Conservation (phyloP, 2,329 filamentous ascomycete genomes). For the Arthrobotrys musiformis region DNA sequence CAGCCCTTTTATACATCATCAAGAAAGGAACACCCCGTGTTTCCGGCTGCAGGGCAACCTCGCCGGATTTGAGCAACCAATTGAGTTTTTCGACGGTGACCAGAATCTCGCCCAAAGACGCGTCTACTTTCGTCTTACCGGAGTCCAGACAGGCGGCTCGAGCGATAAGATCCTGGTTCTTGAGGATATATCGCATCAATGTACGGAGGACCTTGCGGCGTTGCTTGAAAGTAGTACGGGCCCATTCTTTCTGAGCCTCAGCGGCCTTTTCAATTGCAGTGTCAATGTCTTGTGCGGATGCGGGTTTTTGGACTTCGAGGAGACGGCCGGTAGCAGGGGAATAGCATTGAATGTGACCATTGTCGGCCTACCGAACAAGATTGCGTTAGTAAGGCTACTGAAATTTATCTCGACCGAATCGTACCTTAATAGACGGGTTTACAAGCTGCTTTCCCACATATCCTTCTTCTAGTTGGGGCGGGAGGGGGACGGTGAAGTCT, state of each 20-base stretch:
- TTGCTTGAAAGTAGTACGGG: conserved; percentile 78
- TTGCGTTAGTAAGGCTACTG: neutral
- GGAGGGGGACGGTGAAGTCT: conserved; percentile 30
- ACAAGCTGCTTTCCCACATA: conserved; percentile 36
- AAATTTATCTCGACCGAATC: neutral
- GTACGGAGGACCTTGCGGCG: conserved; percentile 82
- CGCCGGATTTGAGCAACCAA: conserved; percentile 93
- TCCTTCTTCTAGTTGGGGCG: conserved; percentile 33
- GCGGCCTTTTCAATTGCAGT: conserved; percentile 78
- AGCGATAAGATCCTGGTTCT: conserved; percentile 89
- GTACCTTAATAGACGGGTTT: conserved; percentile 28
- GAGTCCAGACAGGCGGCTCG: conserved; percentile 88
- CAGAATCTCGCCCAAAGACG: conserved; percentile 90
- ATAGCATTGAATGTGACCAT: conserved; percentile 70
- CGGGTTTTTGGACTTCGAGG: conserved; percentile 81
- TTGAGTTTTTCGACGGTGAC: conserved; percentile 92
- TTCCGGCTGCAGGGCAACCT: conserved; percentile 78
- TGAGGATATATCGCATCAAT: conserved; percentile 81
- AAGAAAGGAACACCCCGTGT: conserved; percentile 69
- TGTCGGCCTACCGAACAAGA: conserved; percentile 11
- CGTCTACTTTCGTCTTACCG: conserved; percentile 96
- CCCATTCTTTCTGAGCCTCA: conserved; percentile 80
- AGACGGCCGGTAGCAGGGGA: conserved; percentile 88
- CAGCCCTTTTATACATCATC: conserved; percentile 95
- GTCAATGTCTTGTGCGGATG: conserved; percentile 81